phyloP scores from a whole-genome alignment of 2,329 filamentous ascomycete species.

The Colletotrichum liriopes region DNA sequence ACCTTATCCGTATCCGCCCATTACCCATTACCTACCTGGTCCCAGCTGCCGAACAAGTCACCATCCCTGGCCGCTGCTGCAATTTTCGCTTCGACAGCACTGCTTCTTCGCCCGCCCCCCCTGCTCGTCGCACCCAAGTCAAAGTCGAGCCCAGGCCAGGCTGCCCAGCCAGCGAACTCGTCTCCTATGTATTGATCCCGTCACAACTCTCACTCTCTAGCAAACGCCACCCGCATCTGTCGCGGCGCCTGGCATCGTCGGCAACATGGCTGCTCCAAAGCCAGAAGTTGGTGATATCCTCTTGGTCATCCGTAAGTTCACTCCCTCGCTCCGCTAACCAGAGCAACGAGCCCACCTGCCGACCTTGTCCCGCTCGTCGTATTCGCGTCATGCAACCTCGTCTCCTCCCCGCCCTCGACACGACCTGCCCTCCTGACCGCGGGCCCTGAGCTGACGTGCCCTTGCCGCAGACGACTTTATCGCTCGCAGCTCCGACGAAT shows the following conservation, averaged over 20 bases:
- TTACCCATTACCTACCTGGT: constrained; percentile 29
- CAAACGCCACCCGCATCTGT: constrained; percentile 44
- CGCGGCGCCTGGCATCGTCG: constrained; percentile 42
- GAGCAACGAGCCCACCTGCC: constrained; percentile 17
- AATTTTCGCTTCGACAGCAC: constrained; percentile 37
- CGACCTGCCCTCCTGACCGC: background rate
- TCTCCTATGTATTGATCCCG: constrained; percentile 43
- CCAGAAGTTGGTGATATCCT: constrained; percentile 78
- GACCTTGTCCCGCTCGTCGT: constrained; percentile 21
- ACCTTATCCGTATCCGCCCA: constrained; percentile 30
- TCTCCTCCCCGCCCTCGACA: constrained; percentile 32
- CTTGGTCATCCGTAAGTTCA: constrained; percentile 78
- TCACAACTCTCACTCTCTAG: constrained; percentile 38
- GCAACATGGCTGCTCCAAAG: constrained; percentile 63
- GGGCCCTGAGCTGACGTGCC: constrained; percentile 17
- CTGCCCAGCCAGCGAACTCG: constrained; percentile 38
- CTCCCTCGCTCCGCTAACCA: constrained; percentile 18
- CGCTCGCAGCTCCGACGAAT: constrained; percentile 92
- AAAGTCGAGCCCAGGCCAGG: constrained; percentile 38
- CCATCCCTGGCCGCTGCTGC: constrained; percentile 38
- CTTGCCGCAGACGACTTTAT: constrained; percentile 83
- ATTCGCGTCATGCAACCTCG: constrained; percentile 33
- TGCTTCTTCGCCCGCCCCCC: constrained; percentile 3
- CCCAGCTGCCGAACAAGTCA: constrained; percentile 39
- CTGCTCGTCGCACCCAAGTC: constrained; percentile 35